phyloP scores from a whole-genome alignment of 1,284 basidiomycete species.

The Melampsora americana region DNA sequence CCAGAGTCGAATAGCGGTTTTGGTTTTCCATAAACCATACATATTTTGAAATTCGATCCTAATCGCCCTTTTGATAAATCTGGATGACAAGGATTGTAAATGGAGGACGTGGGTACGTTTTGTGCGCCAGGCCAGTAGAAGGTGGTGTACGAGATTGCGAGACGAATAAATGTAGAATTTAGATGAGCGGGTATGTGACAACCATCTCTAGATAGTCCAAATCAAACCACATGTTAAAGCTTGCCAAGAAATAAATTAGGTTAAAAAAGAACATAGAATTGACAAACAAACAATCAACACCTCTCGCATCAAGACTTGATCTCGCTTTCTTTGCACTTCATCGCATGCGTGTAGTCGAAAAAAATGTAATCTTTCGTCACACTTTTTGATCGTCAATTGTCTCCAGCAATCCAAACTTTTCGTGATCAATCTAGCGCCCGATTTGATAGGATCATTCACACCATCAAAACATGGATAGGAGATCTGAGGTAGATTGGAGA shows the following conservation, averaged over 20 bases:
- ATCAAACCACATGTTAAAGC: neutral
- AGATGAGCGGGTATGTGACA: neutral
- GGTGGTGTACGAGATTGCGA: neutral
- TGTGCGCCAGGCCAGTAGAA: neutral
- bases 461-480: neutral
- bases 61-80: neutral
- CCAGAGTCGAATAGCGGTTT: neutral
- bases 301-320: constrained; percentile 11
- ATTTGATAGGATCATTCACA: neutral
- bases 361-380: constrained; percentile 8
- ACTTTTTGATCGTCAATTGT: constrained; percentile 24
- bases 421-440: constrained; percentile 6
- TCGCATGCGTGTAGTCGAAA: constrained; percentile 9
- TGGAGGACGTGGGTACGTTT: neutral
- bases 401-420: constrained; percentile 25
- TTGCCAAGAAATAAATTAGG: neutral
- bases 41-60: constrained; percentile 3
- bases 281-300: constrained; percentile 44
- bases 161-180: neutral
- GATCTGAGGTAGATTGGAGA: neutral
- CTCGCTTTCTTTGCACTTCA: constrained; percentile 15
- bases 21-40: neutral
- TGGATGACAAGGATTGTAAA: neutral
- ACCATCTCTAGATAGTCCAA: neutral
- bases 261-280: neutral